A percentile compares a stretch with the other conserved stretches of the same genome.
These are phyloP conservation scores for Stromatinia cepivora DNA, from an alignment of 2,329 filamentous ascomycete genomes.

Conservation along the genomic window DNA sequence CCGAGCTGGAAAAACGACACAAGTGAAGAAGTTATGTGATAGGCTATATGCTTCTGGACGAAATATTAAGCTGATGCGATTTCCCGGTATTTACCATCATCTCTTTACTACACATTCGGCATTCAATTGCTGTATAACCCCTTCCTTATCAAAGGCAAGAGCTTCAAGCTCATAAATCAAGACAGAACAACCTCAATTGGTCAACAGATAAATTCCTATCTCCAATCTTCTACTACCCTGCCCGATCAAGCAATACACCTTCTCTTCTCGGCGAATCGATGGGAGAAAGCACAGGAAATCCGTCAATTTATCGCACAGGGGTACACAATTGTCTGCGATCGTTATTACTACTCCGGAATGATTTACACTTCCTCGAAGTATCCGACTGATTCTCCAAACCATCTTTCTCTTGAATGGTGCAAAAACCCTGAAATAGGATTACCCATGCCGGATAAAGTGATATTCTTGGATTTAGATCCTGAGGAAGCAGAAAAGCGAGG, in stretches of 20 bases:
- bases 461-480: conserved; percentile 82
- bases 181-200: conserved; percentile 69
- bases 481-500: conserved; percentile 71
- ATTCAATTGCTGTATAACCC: background rate
- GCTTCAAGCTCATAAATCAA: conserved; percentile 37
- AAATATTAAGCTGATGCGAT: conserved; percentile 59
- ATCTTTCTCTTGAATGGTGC: conserved; percentile 74
- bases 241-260: conserved; percentile 73
- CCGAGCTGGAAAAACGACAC: conserved; percentile 71
- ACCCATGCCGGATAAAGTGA: conserved; percentile 79
- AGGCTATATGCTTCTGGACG: conserved; percentile 52
- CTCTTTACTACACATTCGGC: background rate
- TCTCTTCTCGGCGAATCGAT: conserved; percentile 71
- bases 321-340: conserved; percentile 78
- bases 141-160: background rate
- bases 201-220: conserved; percentile 66
- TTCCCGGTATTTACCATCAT: conserved; percentile 55
- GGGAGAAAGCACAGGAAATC: conserved; percentile 56
- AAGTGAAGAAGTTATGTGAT: conserved; percentile 59
- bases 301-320: conserved; percentile 59
- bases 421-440: conserved; percentile 81
- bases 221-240: conserved; percentile 58
- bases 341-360: conserved; percentile 93
- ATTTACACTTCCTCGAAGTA: conserved; percentile 91
- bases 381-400: conserved; percentile 52